Evolutionary conservation across 352 stramenopile species (phyloP).

Genomic region (Phytophthora pistaciae): DNA sequence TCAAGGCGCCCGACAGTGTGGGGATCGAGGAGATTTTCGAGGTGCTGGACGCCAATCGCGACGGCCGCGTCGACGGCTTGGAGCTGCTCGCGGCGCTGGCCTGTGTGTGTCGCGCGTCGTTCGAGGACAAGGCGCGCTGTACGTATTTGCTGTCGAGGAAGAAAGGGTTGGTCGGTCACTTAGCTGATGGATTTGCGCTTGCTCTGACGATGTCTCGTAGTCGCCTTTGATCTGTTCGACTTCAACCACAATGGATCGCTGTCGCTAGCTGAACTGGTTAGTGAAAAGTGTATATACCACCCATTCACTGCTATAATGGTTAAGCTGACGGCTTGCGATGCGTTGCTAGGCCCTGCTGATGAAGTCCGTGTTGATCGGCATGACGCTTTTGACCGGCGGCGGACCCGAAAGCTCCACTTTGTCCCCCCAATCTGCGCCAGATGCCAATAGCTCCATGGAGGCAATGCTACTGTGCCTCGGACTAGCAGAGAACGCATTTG

Average conservation of each 20-base stretch:
- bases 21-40: constrained; percentile 76
- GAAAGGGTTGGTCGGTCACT: constrained; percentile 39
- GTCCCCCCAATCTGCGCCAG: not conserved
- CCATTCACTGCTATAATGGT: not conserved
- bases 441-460: constrained; percentile 28
- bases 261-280: constrained; percentile 74
- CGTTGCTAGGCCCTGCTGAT: constrained; percentile 70
- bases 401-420: constrained; percentile 6
- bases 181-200: not conserved
- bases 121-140: constrained; percentile 88
- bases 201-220: constrained; percentile 6
- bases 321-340: not conserved
- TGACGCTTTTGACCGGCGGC: constrained; percentile 69
- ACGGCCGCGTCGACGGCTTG: constrained; percentile 83
- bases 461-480: constrained; percentile 57
- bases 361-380: constrained; percentile 82
- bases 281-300: not conserved
- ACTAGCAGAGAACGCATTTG: constrained; percentile 67
- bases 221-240: constrained; percentile 65
- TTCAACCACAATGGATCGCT: constrained; percentile 84
- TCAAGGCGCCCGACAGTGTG: constrained; percentile 69
- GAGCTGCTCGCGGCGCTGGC: constrained; percentile 80
- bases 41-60: constrained; percentile 75
- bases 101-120: constrained; percentile 75
- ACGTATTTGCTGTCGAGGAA: constrained; percentile 11